Evolutionary conservation across 129 eudicot species (phyloP).

Genomic region (Sambucus nigra): DNA sequence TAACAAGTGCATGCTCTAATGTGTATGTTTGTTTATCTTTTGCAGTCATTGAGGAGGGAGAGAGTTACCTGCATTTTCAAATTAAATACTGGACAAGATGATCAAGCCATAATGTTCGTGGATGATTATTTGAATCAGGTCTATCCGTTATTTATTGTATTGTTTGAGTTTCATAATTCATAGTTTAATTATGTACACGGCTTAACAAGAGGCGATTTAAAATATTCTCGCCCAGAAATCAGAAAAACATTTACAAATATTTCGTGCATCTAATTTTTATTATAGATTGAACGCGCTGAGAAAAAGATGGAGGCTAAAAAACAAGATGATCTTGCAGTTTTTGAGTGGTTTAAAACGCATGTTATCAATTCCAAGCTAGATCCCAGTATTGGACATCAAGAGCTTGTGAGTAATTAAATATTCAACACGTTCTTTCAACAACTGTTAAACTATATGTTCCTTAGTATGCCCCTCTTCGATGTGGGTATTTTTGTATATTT

Average conservation of each 20-base stretch:
- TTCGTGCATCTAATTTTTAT: constrained; percentile 6
- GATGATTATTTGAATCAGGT: constrained; percentile 87
- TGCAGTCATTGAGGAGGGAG: constrained; percentile 77
- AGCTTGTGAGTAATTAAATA: constrained; percentile 58
- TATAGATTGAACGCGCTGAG: constrained; percentile 60
- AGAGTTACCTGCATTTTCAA: constrained; percentile 68
- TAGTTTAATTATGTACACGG: neutral
- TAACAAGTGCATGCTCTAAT: neutral
- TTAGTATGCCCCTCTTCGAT: neutral
- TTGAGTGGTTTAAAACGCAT: constrained; percentile 88
- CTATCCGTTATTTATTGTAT: constrained; percentile 9
- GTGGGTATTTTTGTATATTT: neutral
- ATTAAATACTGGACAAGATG: constrained; percentile 91
- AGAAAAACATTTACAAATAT: neutral
- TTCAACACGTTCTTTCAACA: neutral
- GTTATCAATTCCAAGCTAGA: constrained; percentile 67
- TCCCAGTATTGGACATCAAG: constrained; percentile 77
- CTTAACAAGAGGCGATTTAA: neutral
- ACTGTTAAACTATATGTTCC: neutral
- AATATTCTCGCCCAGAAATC: neutral
- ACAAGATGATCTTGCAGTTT: constrained; percentile 44
- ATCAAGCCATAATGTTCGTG: constrained; percentile 88
- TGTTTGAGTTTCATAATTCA: neutral
- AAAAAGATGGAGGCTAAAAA: constrained; percentile 60
- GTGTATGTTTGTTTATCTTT: neutral